Evolutionary conservation across 2,329 filamentous ascomycete genomes (phyloP).

Genomic region (Penicillium vulpinum): DNA sequence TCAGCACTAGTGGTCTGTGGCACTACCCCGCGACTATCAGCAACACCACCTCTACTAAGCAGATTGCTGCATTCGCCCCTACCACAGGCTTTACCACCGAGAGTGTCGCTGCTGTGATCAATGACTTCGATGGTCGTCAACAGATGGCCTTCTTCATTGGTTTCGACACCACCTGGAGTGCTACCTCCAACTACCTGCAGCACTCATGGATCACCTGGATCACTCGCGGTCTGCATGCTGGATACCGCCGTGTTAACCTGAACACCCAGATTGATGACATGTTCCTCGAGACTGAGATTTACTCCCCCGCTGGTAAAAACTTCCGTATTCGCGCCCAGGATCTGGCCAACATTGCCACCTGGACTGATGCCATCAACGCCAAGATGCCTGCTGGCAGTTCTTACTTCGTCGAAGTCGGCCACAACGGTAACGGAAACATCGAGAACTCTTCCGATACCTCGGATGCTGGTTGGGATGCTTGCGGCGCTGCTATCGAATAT

Average conservation of each 20-base stretch:
- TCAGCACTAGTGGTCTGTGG: conserved; percentile 55
- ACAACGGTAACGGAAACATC: conserved; percentile 59
- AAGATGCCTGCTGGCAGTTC: conserved; percentile 54
- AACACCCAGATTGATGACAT: conserved; percentile 64
- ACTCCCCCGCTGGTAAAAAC: conserved; percentile 48
- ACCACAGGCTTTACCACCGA: conserved; percentile 41
- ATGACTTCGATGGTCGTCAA: conserved; percentile 57
- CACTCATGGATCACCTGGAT: conserved; percentile 65
- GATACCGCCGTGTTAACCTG: conserved; percentile 57
- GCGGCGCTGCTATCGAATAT: conserved; percentile 49
- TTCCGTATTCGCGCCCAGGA: conserved; percentile 55
- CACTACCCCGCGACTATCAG: conserved; percentile 61
- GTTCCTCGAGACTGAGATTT: conserved; percentile 56
- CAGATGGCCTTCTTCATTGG: conserved; percentile 64
- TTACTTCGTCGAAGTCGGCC: conserved; percentile 56
- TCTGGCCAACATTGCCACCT: conserved; percentile 49
- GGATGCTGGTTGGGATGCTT: conserved; percentile 24
- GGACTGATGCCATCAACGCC: conserved; percentile 41
- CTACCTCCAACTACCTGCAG: conserved; percentile 59
- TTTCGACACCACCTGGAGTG: conserved; percentile 54
- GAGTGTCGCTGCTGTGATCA: conserved; percentile 60
- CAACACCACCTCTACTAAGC: conserved; percentile 54
- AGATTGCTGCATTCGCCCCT: conserved; percentile 56
- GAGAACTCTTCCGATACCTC: conserved; percentile 33
- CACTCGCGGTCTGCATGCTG: conserved; percentile 58